Base-by-base conservation (phyloP, 2,329 filamentous ascomycete genomes). In the Curvularia spicifera region DNA sequence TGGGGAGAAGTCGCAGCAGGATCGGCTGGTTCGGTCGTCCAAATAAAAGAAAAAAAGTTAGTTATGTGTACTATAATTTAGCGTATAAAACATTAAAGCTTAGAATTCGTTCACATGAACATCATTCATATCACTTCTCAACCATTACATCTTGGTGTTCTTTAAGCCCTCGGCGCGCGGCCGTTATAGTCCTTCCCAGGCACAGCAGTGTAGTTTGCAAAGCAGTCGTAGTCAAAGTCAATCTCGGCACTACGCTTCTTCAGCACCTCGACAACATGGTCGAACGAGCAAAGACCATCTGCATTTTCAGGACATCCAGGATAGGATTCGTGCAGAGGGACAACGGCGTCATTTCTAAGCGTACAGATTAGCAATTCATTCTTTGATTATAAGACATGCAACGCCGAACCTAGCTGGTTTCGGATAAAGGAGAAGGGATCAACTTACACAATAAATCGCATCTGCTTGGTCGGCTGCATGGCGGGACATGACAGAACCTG, bases 381-480 rank as follows among this genome's bases (percentile, higher is more conserved):
- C 22, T 48, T 12, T 3, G 9, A 31, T 31, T 3, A 31, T 5
- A 29, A 10, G 28, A 29, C 8, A 24, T 4, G 22, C 22, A 24
- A 24, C 26, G 26, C 26, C 26, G 8, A 8, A 28, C 5, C 3
- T 8, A 5, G 26, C 6, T 7, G 8, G 26, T 28, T 28, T 28
- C 26, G 6, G 6, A 28, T 8, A 28, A 45, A 22, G 20, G 26
- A 24, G 20, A 7, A n/a, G 12, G 9, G 3, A 5, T 20, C 20
- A 37, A 66, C 68, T 15, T 62, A 73, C 68, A 74, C 59, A 13
- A 74, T 67, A 31, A 73, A 74, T 3, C 71, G 40, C 8, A 73
- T 68, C 59, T 73, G 71, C 61, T 70, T 73, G 4, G 61, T 66
- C 1, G 64, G 66, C 33, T 59, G 48, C 43, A 53, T 65, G 0